Evolutionary conservation across 2,329 filamentous ascomycete species (phyloP).

Genomic region (Sarocladium strictum): DNA sequence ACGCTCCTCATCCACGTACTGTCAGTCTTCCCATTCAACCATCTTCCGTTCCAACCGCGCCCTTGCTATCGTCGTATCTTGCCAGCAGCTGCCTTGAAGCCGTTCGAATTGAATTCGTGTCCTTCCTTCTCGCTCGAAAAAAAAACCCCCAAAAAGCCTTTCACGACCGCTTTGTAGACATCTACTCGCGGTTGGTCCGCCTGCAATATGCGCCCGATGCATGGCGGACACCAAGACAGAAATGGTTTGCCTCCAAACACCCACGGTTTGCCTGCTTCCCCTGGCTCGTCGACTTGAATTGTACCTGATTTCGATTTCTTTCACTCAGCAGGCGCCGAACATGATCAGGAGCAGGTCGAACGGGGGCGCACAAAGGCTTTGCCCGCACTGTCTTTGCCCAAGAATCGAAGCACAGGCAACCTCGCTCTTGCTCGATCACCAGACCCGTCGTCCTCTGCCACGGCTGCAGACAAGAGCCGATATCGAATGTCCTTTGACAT

Average conservation of each 20-base stretch:
- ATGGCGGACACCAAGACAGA: conserved; percentile 33
- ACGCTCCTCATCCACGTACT: background rate
- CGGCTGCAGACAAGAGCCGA: conserved; percentile 52
- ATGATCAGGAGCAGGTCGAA: conserved; percentile 26
- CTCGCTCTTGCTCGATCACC: conserved; percentile 36
- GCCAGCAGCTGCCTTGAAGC: background rate
- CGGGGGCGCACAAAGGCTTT: conserved; percentile 40
- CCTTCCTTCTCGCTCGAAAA: too few species aligned
- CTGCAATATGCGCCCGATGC: conserved; percentile 37
- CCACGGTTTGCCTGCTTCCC: background rate
- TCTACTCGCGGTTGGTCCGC: conserved; percentile 14
- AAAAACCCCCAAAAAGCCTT: background rate
- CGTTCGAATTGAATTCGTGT: background rate
- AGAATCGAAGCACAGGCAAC: conserved; percentile 62
- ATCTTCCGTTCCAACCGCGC: background rate
- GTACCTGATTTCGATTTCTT: background rate
- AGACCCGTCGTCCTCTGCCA: conserved; percentile 30
- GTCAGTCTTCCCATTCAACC: background rate
- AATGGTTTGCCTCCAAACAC: conserved; percentile 25
- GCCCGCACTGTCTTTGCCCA: conserved; percentile 48
- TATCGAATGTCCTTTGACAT: conserved; percentile 73
- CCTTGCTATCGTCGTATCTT: background rate
- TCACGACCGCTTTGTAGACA: conserved; percentile 12
- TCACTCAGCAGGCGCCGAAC: conserved; percentile 23
- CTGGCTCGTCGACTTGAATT: background rate